Evolutionary conservation across 2,329 filamentous ascomycete genomes (phyloP), one percentile per base, ranked within the genome.

Genomic region (Paracoccidioides lutzii): DNA sequence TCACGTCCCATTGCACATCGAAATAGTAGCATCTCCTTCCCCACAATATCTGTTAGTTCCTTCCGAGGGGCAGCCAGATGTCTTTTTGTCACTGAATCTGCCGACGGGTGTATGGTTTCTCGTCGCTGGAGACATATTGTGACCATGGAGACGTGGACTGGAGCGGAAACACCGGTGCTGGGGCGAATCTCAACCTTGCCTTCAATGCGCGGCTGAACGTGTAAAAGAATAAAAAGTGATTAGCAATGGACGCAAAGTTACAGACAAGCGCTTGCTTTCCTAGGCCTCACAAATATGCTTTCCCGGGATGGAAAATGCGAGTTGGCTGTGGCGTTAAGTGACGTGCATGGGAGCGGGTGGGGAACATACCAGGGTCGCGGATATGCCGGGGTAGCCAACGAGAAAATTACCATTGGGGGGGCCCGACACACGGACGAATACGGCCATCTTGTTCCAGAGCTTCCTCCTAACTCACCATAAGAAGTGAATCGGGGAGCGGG

Each of bases 161-260:
- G 90, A 64, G 90, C 90, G 15, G 90, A 91, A 65, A 87, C 84
- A 59, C 93, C 91, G 59, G 85, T 79, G 55, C 83, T 84, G 44
- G 93, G 93, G 58, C 93, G 83, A 65, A 98, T 93, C 75, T 97
- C 93, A 69, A 98, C 93, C 70, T 93, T 95, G 65, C 93, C 93
- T 78, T 96, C 91, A 75, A 98, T 91, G 69, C 93, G 87, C 66
- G 93, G 93, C 89, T 96, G 55, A 67, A 32, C 49, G 52, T 32
- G 49, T 22, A 30, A 38, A 40, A 22, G 51, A 32, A n/a, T 30
- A 38, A 40, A 40, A 55, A 32, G 28, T n/a, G 32, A 40, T 33
- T 40, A 43, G 42, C 33, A 55, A 49, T 53, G 55, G 10, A 7
- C 32, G 5, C 37, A 51, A 51, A 32, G 22, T n/a, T 22, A 5